Conservation (phyloP, 2,329 filamentous ascomycete species). For the Sarocladium oryzae region DNA sequence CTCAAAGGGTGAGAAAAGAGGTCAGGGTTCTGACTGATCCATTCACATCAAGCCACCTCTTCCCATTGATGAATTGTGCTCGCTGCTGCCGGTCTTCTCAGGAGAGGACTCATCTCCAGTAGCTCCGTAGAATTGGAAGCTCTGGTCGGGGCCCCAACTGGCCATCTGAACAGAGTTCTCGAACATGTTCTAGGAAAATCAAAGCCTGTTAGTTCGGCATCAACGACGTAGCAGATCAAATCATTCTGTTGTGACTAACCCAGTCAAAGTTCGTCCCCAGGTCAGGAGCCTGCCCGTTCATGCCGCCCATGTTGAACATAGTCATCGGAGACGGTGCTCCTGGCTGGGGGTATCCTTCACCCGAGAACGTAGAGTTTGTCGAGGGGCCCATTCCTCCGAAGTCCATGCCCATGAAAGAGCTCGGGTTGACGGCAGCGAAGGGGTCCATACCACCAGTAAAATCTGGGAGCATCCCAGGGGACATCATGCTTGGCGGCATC, state of each 20-base stretch:
- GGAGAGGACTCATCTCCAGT: slow-evolving; percentile 21
- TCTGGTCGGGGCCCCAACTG: slow-evolving; percentile 45
- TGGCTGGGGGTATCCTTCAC: slow-evolving; percentile 4
- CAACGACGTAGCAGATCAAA: neutral
- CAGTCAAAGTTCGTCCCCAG: slow-evolving; percentile 50
- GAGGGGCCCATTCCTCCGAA: slow-evolving; percentile 26
- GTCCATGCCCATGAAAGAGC: slow-evolving; percentile 38
- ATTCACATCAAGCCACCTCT: neutral
- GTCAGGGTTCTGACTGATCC: too few relatives aligned
- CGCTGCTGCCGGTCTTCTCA: slow-evolving; percentile 18
- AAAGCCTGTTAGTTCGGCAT: neutral
- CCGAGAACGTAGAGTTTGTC: slow-evolving; percentile 13
- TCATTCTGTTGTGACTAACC: slow-evolving; percentile 33
- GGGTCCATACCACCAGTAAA: slow-evolving; percentile 20
- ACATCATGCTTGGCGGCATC: slow-evolving; percentile 12
- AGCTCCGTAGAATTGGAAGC: slow-evolving; percentile 43
- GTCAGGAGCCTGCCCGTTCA: slow-evolving; percentile 22
- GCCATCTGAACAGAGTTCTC: slow-evolving; percentile 50
- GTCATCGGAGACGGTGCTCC: slow-evolving; percentile 39
- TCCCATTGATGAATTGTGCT: neutral
- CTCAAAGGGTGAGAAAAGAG: too few relatives aligned
- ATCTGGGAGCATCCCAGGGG: slow-evolving; percentile 19
- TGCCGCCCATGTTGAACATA: slow-evolving; percentile 40
- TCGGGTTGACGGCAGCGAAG: slow-evolving; percentile 31
- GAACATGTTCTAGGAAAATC: slow-evolving; percentile 39